Percentiles rank a stretch among this genome's conserved stretches.
These are phyloP conservation scores for Blastobotrys malaysiensis DNA, from an alignment of 1,139 yeast species.

Conservation along the genomic window DNA sequence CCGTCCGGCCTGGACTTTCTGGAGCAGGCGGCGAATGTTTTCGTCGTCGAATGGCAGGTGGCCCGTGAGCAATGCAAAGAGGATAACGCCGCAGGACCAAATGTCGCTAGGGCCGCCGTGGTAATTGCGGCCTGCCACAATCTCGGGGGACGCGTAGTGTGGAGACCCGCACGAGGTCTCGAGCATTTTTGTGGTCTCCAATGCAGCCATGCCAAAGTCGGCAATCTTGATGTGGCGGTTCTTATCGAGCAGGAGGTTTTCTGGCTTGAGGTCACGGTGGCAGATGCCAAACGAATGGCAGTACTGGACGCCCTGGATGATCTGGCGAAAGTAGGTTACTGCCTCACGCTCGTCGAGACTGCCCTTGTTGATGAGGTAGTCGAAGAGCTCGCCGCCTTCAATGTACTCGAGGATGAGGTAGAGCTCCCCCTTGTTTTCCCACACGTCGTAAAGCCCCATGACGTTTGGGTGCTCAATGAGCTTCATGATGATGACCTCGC, in stretches of 20 bases:
- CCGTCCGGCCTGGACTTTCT: conserved; percentile 88
- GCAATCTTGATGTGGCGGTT: conserved; percentile 90
- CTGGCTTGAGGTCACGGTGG: conserved; percentile 95
- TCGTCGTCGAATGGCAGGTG: conserved; percentile 97
- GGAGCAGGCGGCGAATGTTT: conserved; percentile 73
- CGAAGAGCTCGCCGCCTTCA: conserved; percentile 96
- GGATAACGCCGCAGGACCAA: conserved; percentile 97
- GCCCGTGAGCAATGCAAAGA: conserved; percentile 90
- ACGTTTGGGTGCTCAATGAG: conserved; percentile 89
- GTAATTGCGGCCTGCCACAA: conserved; percentile 87
- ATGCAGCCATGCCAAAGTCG: conserved; percentile 99
- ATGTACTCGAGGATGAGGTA: conserved; percentile 90
- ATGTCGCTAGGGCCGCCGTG: conserved; percentile 98
- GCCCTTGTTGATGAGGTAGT: conserved; percentile 82
- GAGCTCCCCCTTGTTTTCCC: conserved; percentile 95
- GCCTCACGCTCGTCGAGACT: conserved; percentile 87
- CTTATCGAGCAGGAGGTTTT: conserved; percentile 80
- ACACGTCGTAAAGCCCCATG: conserved; percentile 93
- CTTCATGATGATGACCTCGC: conserved; percentile 92
- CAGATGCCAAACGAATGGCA: conserved; percentile 88
- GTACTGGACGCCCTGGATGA: conserved; percentile 84
- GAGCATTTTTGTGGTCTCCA: conserved; percentile 75
- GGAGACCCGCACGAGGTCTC: conserved; percentile 99
- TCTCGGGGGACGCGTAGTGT: conserved; percentile 97
- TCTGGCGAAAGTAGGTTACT: conserved; percentile 83